Evolutionary conservation across 2,329 filamentous ascomycete genomes (phyloP).

Genomic region (Penicillium crustosum): DNA sequence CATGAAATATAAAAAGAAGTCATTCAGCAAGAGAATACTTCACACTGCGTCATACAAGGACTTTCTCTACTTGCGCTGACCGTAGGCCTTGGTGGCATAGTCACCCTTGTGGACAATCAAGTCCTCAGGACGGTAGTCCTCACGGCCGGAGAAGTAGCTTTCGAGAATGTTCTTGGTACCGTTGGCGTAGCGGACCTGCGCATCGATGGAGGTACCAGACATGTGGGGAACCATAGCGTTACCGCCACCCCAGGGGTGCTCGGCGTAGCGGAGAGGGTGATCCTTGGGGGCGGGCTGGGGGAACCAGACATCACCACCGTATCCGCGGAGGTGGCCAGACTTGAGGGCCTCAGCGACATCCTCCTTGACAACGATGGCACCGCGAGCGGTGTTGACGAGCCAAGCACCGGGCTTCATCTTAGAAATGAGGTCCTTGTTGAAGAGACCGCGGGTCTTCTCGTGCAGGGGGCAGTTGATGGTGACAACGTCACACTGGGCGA

Average conservation of each 20-base stretch:
- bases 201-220: conserved; percentile 97
- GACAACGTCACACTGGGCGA: conserved; percentile 91
- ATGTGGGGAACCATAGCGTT: conserved; percentile 99
- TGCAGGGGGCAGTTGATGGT: conserved; percentile 99
- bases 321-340: conserved; percentile 67
- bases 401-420: conserved; percentile 99
- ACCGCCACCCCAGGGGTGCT: conserved; percentile 93
- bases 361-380: conserved; percentile 99
- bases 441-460: conserved; percentile 93
- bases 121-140: conserved; percentile 88
- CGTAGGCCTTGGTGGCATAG: conserved; percentile 94
- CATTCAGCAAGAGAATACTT: neutral
- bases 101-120: conserved; percentile 86
- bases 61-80: conserved; percentile 58
- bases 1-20: neutral
- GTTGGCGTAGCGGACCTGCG: conserved; percentile 86
- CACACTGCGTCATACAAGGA: neutral
- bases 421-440: conserved; percentile 96
- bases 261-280: conserved; percentile 86
- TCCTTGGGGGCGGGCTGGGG: conserved; percentile 93
- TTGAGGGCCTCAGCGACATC: conserved; percentile 93
- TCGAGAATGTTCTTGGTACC: conserved; percentile 88
- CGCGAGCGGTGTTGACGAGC: conserved; percentile 98
- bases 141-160: conserved; percentile 81
- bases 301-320: conserved; percentile 70